Base-by-base conservation (phyloP, 208 protist species). In the Wallacemonas sp. region DNA sequence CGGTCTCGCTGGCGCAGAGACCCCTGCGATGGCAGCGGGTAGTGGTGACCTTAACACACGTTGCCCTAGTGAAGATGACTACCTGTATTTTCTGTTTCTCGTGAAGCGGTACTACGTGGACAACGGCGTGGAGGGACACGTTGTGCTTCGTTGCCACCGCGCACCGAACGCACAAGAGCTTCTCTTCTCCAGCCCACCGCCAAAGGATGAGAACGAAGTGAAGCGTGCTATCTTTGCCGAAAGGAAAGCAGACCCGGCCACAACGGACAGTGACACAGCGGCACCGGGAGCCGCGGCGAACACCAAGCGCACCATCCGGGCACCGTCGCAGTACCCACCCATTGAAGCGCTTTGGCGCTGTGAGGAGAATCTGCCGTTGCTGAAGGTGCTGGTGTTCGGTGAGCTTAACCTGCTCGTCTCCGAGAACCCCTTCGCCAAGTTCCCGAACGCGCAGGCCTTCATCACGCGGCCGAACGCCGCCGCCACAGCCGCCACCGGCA, bases 371-470 rank as follows among this genome's bases (percentile, higher is more conserved):
- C 27, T 85, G 29, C 74, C 85, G 6, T 67, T 95, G 24, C 76
- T 92, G 22, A 73, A 76, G n/a, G 63, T 95, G 57, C 75, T 95
- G 32, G 71, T 95, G 1, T 95, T 95, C 76, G 89, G 81, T 53
- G 89, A 95, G 62, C 74, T 95, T 27, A 95, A 95, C 73, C 63
- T 91, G 13, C 72, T 92, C 46, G 86, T 92, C 9, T 91, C 86
- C 1, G 82, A 88, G 52, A 88, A 92, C 52, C 89, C 89, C 0
- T 95, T 95, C 55, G 57, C 76, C 3, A 91, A 91, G 37, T 95
- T 90, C 53, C 83, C 89, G 8, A 77, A 78, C 57, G 85, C 89
- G 22, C 78, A 85, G 37, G 71, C 70, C 10, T 82, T 80, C 61
- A 54, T 95, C 32, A 91, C 85, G 29, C 78, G 85, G 2, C 88